Evolutionary conservation across 441 rosid species (phyloP).

Genomic region (Erodium trifolium): DNA sequence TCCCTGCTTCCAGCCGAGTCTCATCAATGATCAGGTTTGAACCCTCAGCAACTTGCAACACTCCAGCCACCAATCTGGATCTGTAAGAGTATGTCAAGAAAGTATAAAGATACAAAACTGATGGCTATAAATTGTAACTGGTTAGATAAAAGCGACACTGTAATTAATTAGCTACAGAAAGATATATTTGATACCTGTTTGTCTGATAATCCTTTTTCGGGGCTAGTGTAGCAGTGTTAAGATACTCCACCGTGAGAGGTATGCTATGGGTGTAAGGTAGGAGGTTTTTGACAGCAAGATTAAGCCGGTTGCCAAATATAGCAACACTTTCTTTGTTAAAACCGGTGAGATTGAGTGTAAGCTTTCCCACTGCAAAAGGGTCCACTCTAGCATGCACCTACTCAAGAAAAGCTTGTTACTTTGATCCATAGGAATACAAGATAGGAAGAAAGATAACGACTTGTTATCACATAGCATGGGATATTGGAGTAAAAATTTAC

Average conservation of each 20-base stretch:
- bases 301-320: conserved; percentile 46
- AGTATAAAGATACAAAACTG: background rate
- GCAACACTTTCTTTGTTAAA: conserved; percentile 60
- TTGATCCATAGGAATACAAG: background rate
- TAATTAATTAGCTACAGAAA: background rate
- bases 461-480: no score
- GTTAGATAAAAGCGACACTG: background rate
- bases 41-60: conserved; percentile 74
- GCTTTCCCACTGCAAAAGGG: conserved; percentile 79
- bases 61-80: conserved; percentile 61
- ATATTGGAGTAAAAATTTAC: no score
- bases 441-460: no score
- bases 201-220: conserved; percentile 73
- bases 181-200: conserved; percentile 41
- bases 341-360: conserved; percentile 65
- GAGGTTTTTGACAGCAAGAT: conserved; percentile 43
- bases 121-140: background rate
- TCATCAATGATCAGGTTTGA: conserved; percentile 71
- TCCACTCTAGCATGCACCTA: conserved; percentile 78
- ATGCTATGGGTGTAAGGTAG: conserved; percentile 57
- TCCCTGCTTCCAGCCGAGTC: conserved; percentile 61
- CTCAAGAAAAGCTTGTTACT: conserved; percentile 6
- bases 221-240: conserved; percentile 53
- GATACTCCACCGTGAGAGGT: conserved; percentile 59
- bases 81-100: conserved; percentile 14